phyloP scores from a whole-genome alignment of 2,329 filamentous ascomycete genomes.

The Teratosphaeria epicoccoides region DNA sequence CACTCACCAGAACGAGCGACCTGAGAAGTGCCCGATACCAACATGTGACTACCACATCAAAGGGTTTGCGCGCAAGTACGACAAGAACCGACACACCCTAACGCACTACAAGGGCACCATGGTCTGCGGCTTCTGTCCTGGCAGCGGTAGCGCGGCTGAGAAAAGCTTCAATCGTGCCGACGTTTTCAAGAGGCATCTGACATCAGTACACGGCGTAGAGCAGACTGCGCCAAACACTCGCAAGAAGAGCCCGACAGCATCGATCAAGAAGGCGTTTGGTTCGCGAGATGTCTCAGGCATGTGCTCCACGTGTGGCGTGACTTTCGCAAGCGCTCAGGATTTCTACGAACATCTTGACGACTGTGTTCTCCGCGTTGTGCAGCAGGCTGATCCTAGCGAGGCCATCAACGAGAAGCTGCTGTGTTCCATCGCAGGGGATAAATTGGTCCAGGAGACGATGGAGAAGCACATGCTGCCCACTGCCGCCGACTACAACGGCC shows the following conservation, averaged over 20 bases:
- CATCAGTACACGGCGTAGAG: conserved; percentile 82
- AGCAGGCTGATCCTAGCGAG: conserved; percentile 47
- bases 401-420: conserved; percentile 47
- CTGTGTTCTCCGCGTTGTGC: conserved; percentile 54
- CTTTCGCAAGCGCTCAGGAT: conserved; percentile 79
- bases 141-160: conserved; percentile 75
- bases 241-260: conserved; percentile 51
- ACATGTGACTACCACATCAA: conserved; percentile 88
- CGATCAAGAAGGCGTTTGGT: conserved; percentile 53
- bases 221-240: conserved; percentile 86
- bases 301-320: conserved; percentile 82
- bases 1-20: conserved; percentile 81
- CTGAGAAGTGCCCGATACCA: conserved; percentile 86
- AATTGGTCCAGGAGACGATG: conserved; percentile 46
- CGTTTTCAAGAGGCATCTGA: conserved; percentile 90
- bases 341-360: conserved; percentile 92
- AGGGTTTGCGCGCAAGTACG: conserved; percentile 89
- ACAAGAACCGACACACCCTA: conserved; percentile 88
- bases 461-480: conserved; percentile 46
- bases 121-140: conserved; percentile 91
- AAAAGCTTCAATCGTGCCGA: conserved; percentile 95
- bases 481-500: conserved; percentile 34
- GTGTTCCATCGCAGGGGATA: conserved; percentile 49
- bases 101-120: conserved; percentile 97
- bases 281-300: conserved; percentile 69